Evolutionary conservation across 108 stramenopile genomes (phyloP).

Genomic region (Fragilariopsis cylindrus): DNA sequence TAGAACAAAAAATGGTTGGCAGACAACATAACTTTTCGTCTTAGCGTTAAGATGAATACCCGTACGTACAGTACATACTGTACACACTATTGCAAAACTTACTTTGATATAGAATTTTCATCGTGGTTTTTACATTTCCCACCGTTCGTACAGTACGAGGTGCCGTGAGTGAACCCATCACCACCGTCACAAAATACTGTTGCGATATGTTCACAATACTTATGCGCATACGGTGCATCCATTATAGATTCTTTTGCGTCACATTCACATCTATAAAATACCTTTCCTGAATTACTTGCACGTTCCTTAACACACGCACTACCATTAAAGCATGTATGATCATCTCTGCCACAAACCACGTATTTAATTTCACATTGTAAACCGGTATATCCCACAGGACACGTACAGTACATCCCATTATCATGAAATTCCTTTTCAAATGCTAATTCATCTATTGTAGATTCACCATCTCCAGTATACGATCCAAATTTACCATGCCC

Average conservation of each 20-base stretch:
- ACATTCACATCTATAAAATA: slow-evolving; percentile 38
- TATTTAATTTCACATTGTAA: slow-evolving; percentile 59
- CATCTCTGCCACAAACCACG: slow-evolving; percentile 38
- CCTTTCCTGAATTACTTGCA: not conserved
- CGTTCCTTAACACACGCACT: slow-evolving; percentile 35
- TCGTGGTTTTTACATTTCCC: slow-evolving; percentile 20
- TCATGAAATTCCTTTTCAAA: slow-evolving; percentile 20
- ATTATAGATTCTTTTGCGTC: slow-evolving; percentile 16
- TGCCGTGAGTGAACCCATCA: slow-evolving; percentile 2
- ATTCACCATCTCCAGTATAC: slow-evolving; percentile 16
- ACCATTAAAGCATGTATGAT: slow-evolving; percentile 55
- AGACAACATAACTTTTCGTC: too few relatives aligned
- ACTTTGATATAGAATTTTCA: slow-evolving; percentile 8
- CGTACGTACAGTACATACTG: too few relatives aligned
- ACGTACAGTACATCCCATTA: slow-evolving; percentile 63
- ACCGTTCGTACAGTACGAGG: slow-evolving; percentile 30
- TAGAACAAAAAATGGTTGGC: not conserved
- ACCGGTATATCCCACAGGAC: slow-evolving; percentile 56
- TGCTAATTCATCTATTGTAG: slow-evolving; percentile 10
- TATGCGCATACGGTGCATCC: slow-evolving; percentile 17
- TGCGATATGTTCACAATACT: slow-evolving; percentile 26
- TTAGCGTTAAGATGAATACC: too few relatives aligned
- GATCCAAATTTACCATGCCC: slow-evolving; percentile 39
- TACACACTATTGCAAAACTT: not conserved
- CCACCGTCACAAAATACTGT: slow-evolving; percentile 23